Conservation (phyloP, 805 yeast genomes). For the Cyberlindnera petersonii region DNA sequence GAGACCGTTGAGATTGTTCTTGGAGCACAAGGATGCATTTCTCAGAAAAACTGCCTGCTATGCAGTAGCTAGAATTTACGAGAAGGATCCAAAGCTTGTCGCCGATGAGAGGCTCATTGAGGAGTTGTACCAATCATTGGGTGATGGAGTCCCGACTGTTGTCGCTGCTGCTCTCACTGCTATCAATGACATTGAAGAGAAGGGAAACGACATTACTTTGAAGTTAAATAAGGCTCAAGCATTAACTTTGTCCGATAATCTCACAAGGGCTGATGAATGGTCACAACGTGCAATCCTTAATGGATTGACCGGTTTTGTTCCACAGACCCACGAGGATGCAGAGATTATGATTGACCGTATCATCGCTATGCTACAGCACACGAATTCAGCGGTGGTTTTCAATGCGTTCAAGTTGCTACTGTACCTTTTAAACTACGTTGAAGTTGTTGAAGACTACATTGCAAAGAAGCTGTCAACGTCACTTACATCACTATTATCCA, state of each 20-base stretch:
- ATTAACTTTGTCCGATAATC: slow-evolving; percentile 35
- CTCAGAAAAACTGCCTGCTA: slow-evolving; percentile 69
- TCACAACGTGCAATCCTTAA: slow-evolving; percentile 63
- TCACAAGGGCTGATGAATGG: slow-evolving; percentile 48
- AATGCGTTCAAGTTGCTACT: slow-evolving; percentile 70
- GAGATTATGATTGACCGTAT: slow-evolving; percentile 57
- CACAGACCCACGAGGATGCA: slow-evolving; percentile 66
- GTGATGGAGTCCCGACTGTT: slow-evolving; percentile 55
- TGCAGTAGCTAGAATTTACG: slow-evolving; percentile 64
- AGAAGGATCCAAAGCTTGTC: slow-evolving; percentile 46
- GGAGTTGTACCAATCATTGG: slow-evolving; percentile 47
- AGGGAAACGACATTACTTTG: slow-evolving; percentile 44
- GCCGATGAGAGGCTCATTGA: slow-evolving; percentile 41
- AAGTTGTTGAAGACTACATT: slow-evolving; percentile 48
- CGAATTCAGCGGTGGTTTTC: slow-evolving; percentile 74
- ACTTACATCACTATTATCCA: slow-evolving; percentile 61
- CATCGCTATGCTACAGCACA: slow-evolving; percentile 72
- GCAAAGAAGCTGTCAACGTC: slow-evolving; percentile 66
- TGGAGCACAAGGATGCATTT: slow-evolving; percentile 50
- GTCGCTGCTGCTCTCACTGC: slow-evolving; percentile 72
- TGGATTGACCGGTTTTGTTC: slow-evolving; percentile 64
- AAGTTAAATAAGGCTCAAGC: slow-evolving; percentile 50
- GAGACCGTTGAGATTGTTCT: slow-evolving; percentile 31
- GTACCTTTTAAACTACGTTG: slow-evolving; percentile 70
- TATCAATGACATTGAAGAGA: slow-evolving; percentile 59